Evolutionary conservation across 331 rosid species (phyloP).

Genomic region (Malus hybrid): DNA sequence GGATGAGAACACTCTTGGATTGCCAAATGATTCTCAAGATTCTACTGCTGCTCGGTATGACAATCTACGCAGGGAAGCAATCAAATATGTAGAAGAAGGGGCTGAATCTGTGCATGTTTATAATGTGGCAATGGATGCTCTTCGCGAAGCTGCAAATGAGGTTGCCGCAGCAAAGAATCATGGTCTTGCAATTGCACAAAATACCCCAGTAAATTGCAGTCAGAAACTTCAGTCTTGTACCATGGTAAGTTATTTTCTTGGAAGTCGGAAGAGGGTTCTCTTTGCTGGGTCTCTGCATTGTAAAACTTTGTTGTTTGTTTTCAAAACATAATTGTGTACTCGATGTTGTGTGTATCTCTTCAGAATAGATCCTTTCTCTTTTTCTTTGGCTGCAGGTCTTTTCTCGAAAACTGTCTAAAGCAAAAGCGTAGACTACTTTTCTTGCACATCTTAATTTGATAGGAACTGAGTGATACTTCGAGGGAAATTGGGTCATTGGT

Average conservation of each 20-base stretch:
- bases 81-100: constrained; percentile 23
- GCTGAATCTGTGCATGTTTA: constrained; percentile 14
- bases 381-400: neutral
- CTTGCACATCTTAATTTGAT: too few relatives aligned
- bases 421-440: too few relatives aligned
- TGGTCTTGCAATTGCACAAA: neutral
- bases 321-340: neutral
- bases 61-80: constrained; percentile 10
- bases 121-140: constrained; percentile 10
- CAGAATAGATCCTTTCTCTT: neutral
- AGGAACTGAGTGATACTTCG: too few relatives aligned
- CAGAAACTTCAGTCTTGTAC: constrained; percentile 16
- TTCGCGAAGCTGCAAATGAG: constrained; percentile 14
- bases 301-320: neutral
- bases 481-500: too few relatives aligned
- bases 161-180: constrained; percentile 9
- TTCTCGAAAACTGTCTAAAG: neutral
- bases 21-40: constrained; percentile 8
- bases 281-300: neutral
- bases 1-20: constrained; percentile 27
- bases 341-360: neutral
- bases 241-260: constrained; percentile 7
- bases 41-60: constrained; percentile 15
- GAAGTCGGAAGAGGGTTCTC: neutral
- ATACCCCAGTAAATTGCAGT: neutral